Percentiles rank a stretch among this genome's conserved stretches.
Conservation (phyloP, 192 early-diverging fungal genomes). For the Funneliformis geosporum region DNA sequence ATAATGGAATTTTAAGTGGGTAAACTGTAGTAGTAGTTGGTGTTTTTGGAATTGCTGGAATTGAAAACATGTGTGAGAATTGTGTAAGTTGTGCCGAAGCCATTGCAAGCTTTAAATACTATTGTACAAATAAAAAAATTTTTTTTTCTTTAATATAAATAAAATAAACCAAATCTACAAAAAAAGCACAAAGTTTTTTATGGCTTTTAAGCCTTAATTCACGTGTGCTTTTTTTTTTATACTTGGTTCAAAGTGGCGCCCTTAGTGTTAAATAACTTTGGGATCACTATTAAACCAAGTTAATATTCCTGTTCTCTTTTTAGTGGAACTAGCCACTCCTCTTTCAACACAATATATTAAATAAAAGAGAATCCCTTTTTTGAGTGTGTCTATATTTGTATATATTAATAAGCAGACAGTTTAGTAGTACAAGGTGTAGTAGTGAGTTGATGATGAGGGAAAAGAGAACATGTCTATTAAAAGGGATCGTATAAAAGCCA, state of each 20-base stretch:
- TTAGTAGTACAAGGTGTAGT: neutral
- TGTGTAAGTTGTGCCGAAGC: slow-evolving; percentile 9
- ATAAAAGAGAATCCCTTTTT: neutral
- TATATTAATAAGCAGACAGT: neutral
- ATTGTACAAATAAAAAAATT: neutral
- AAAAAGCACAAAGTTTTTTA: neutral
- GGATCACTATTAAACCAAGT: neutral
- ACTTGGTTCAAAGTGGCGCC: neutral
- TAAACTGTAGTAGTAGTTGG: neutral
- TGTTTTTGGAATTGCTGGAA: neutral
- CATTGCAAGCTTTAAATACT: neutral
- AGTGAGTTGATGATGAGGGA: neutral
- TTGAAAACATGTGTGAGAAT: neutral
- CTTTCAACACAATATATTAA: slow-evolving; percentile 6
- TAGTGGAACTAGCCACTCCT: neutral
- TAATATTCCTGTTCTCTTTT: neutral
- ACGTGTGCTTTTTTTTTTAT: neutral
- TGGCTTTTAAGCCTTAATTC: neutral
- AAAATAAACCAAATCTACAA: neutral
- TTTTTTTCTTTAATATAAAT: neutral
- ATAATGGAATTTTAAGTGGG: neutral
- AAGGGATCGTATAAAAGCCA: neutral
- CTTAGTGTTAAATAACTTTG: neutral
- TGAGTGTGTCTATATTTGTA: neutral
- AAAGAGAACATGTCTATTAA: neutral